A percentile compares a stretch with the other conserved stretches of the same genome.
Conservation (phyloP, 139 green algal genomes). For the Astrephomene gubernaculifera region DNA sequence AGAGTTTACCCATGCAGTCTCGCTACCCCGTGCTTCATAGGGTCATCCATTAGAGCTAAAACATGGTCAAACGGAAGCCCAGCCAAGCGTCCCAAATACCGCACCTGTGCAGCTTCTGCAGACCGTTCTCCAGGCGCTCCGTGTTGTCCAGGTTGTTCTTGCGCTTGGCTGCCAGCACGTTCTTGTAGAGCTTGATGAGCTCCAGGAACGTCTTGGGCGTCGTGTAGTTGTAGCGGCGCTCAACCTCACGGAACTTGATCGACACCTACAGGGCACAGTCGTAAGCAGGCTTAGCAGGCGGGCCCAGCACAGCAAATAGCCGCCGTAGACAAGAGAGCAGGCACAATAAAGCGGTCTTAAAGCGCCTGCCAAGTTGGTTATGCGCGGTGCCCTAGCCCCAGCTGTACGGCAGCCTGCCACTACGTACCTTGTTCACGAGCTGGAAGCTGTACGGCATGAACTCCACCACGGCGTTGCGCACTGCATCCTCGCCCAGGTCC, state of each 20-base stretch:
- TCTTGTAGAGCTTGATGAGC: slow-evolving; percentile 94
- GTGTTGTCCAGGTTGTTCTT: slow-evolving; percentile 68
- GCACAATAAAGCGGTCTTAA: no score
- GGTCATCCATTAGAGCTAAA: no score
- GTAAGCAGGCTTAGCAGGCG: no score
- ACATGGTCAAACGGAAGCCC: no score
- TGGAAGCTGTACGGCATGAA: slow-evolving; percentile 92
- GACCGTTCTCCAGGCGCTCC: slow-evolving; percentile 81
- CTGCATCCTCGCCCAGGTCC: slow-evolving; percentile 71
- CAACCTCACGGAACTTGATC: slow-evolving; percentile 72
- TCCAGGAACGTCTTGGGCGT: slow-evolving; percentile 94
- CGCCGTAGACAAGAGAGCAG: not conserved
- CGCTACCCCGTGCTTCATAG: no score
- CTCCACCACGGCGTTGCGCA: slow-evolving; percentile 79
- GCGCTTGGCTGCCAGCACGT: slow-evolving; percentile 75
- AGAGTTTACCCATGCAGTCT: no score
- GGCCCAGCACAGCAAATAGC: no score
- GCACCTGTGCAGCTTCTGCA: slow-evolving; percentile 89
- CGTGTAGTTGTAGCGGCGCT: slow-evolving; percentile 89
- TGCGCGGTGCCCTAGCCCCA: no score
- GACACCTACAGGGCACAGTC: slow-evolving; percentile 46
- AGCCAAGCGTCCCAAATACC: no score
- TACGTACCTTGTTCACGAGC: slow-evolving; percentile 74
- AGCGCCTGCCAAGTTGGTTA: no score
- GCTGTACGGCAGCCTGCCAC: no score